Conservation (phyloP, 164 flowering plant species). For the Liquidambar formosana region DNA sequence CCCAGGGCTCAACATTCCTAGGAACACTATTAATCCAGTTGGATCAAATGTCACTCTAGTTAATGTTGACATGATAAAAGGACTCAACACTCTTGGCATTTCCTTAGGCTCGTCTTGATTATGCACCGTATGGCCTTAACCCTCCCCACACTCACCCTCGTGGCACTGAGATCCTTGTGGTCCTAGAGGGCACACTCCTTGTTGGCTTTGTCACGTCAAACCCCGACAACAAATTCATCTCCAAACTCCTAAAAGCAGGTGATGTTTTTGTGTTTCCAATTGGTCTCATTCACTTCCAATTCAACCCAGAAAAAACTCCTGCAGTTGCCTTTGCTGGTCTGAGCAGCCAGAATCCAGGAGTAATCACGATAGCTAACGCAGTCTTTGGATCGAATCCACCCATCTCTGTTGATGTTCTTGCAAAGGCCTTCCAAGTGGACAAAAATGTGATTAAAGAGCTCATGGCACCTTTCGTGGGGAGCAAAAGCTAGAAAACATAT, state of each 20-base stretch:
- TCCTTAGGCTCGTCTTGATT: constrained; percentile 13
- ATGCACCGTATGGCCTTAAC: constrained; percentile 11
- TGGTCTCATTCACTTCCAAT: constrained; percentile 19
- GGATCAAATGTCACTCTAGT: not conserved
- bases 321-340: constrained; percentile 16
- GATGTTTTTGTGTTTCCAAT: constrained; percentile 23
- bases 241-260: constrained; percentile 14
- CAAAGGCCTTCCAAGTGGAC: too few relatives aligned
- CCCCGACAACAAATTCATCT: constrained; percentile 3
- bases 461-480: too few relatives aligned
- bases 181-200: constrained; percentile 9
- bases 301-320: constrained; percentile 8
- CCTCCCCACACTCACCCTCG: constrained; percentile 17
- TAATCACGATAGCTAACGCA: constrained; percentile 7
- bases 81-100: constrained; percentile 16
- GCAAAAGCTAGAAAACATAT: too few relatives aligned
- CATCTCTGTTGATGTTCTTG: too few relatives aligned
- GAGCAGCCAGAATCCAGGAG: constrained; percentile 22
- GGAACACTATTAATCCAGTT: not conserved
- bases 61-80: constrained; percentile 1
- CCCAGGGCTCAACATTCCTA: not conserved
- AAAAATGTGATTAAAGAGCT: too few relatives aligned
- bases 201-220: constrained; percentile 19
- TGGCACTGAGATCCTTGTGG: constrained; percentile 11
- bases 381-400: constrained; percentile 17